These are phyloP conservation scores for Spatholobus suberectus DNA, from an alignment of 306 rosid genomes.

Conservation along the genomic window DNA sequence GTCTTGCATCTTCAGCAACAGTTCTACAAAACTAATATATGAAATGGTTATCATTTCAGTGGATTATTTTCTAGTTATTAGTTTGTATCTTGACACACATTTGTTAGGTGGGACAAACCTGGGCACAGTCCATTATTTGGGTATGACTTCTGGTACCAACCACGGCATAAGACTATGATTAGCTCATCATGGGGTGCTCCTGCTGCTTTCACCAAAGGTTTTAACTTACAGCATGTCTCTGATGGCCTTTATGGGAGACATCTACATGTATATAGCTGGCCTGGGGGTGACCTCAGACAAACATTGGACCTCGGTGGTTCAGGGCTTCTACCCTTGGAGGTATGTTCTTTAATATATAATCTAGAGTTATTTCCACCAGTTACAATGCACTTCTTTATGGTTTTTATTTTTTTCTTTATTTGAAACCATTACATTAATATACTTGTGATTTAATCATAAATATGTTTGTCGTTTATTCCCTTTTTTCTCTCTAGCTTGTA, in stretches of 20 bases:
- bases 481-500: background rate
- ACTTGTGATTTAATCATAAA: background rate
- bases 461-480: background rate
- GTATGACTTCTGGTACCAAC: conserved; percentile 88
- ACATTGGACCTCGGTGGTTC: conserved; percentile 75
- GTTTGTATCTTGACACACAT: background rate
- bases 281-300: conserved; percentile 76
- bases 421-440: background rate
- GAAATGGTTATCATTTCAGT: background rate
- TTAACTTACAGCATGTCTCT: conserved; percentile 63
- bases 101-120: conserved; percentile 78
- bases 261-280: conserved; percentile 82
- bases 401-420: background rate
- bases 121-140: conserved; percentile 85
- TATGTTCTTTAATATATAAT: background rate
- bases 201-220: conserved; percentile 75
- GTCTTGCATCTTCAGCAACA: background rate
- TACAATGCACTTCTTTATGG: background rate
- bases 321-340: conserved; percentile 81
- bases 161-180: conserved; percentile 75
- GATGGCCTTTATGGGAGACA: conserved; percentile 83
- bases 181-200: conserved; percentile 94
- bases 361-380: background rate
- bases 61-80: background rate
- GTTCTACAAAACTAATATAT: background rate